Conservation (phyloP, 148 eudicot genomes). For the Linanthus parryae region DNA sequence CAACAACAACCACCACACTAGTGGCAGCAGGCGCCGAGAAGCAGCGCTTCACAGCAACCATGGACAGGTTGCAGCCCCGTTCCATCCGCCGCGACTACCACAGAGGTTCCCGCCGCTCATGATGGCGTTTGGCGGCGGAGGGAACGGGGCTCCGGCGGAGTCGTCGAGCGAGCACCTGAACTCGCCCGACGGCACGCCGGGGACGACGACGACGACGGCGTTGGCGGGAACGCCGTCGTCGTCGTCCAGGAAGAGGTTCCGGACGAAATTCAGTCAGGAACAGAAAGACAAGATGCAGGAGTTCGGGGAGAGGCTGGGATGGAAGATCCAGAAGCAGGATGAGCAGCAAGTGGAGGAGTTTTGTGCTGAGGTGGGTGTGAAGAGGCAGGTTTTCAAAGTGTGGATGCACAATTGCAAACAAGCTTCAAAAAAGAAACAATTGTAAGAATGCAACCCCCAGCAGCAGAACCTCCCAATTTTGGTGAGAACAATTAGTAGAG, state of each 20-base stretch:
- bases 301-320: slow-evolving; percentile 39
- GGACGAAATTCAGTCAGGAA: slow-evolving; percentile 47
- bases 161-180: slow-evolving; percentile 79
- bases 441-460: too few relatives aligned
- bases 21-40: neutral
- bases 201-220: slow-evolving; percentile 4
- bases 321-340: slow-evolving; percentile 57
- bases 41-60: neutral
- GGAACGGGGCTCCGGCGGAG: slow-evolving; percentile 34
- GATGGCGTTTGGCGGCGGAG: slow-evolving; percentile 55
- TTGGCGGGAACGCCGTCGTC: slow-evolving; percentile 1
- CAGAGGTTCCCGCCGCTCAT: slow-evolving; percentile 24
- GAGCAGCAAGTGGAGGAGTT: slow-evolving; percentile 32
- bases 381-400: slow-evolving; percentile 52
- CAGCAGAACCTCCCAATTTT: too few relatives aligned
- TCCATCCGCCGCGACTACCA: neutral
- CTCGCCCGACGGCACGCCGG: slow-evolving; percentile 16
- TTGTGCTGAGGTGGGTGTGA: slow-evolving; percentile 40
- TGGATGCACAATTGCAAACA: slow-evolving; percentile 72
- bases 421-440: slow-evolving; percentile 35
- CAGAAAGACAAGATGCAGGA: slow-evolving; percentile 51
- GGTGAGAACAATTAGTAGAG: too few relatives aligned
- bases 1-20: slow-evolving; percentile 6
- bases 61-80: slow-evolving; percentile 6
- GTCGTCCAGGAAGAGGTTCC: slow-evolving; percentile 34